A percentile compares a stretch with the other conserved stretches of the same genome.
These are phyloP conservation scores for Rhizopogon vesiculosus DNA, from an alignment of 768 basidiomycete genomes.

Conservation along the genomic window DNA sequence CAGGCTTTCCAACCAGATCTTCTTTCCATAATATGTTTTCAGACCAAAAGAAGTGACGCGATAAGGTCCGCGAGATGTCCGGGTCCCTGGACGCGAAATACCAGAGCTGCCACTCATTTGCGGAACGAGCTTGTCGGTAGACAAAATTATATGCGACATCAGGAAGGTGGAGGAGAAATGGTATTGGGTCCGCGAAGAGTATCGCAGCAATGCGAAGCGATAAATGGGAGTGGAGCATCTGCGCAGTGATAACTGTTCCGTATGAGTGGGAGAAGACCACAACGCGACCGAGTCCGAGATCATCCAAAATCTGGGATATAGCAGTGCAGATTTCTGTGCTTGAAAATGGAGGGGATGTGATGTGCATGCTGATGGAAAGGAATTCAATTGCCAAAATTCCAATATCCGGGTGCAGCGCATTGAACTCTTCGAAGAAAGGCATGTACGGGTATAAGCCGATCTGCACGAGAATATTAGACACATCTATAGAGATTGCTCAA, in stretches of 20 bases:
- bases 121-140: constrained; percentile 47
- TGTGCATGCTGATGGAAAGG: constrained; percentile 56
- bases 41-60: constrained; percentile 62
- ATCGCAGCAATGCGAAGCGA: constrained; percentile 34
- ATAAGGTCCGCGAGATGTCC: constrained; percentile 54
- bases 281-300: constrained; percentile 32
- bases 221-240: constrained; percentile 41
- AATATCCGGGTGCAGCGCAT: constrained; percentile 39
- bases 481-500: neutral
- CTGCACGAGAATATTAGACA: constrained; percentile 26
- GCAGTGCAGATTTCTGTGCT: constrained; percentile 36
- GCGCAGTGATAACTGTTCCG: constrained; percentile 53
- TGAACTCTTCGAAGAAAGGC: constrained; percentile 44
- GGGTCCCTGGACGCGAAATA: constrained; percentile 63
- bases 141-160: constrained; percentile 63
- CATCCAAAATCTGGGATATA: constrained; percentile 40
- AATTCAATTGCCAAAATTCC: constrained; percentile 59
- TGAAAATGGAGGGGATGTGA: constrained; percentile 47
- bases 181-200: constrained; percentile 61
- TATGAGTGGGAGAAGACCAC: constrained; percentile 57
- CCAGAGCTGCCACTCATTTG: constrained; percentile 65
- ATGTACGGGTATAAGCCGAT: constrained; percentile 60
- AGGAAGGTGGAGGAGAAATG: constrained; percentile 58
- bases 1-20: constrained; percentile 34
- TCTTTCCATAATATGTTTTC: constrained; percentile 59